phyloP scores from a whole-genome alignment of 176 grass and related monocot genomes.

The Coix lacrymajobi region DNA sequence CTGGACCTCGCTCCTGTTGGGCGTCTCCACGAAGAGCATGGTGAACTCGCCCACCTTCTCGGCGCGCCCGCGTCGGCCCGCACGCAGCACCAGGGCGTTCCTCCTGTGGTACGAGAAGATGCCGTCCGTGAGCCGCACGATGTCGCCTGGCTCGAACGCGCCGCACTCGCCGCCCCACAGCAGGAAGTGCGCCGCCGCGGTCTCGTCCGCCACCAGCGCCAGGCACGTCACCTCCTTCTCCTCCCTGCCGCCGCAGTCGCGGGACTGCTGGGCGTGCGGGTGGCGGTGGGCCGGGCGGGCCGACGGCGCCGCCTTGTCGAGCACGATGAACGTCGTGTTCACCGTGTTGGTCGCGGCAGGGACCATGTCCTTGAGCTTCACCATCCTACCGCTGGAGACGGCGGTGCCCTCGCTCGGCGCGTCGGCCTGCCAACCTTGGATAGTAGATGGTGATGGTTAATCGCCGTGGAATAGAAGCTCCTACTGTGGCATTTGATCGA shows the following conservation, averaged over 20 bases:
- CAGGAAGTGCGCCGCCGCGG: conserved; percentile 70
- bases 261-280: background rate
- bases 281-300: background rate
- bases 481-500: conserved; percentile 5
- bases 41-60: conserved; percentile 76
- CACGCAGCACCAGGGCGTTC: conserved; percentile 53
- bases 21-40: conserved; percentile 81
- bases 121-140: conserved; percentile 56
- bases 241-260: background rate
- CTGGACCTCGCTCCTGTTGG: conserved; percentile 84
- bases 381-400: background rate
- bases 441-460: background rate
- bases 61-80: conserved; percentile 48
- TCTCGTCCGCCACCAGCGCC: conserved; percentile 63
- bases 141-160: conserved; percentile 68
- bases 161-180: conserved; percentile 73
- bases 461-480: background rate
- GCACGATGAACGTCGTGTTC: conserved; percentile 65
- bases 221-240: conserved; percentile 53
- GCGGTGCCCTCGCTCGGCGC: background rate
- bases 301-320: conserved; percentile 50
- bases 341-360: conserved; percentile 71
- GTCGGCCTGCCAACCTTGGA: conserved; percentile 6
- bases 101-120: conserved; percentile 76
- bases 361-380: conserved; percentile 56